Evolutionary conservation across 495 filamentous ascomycete species (phyloP).

Genomic region (Tuber brumale): DNA sequence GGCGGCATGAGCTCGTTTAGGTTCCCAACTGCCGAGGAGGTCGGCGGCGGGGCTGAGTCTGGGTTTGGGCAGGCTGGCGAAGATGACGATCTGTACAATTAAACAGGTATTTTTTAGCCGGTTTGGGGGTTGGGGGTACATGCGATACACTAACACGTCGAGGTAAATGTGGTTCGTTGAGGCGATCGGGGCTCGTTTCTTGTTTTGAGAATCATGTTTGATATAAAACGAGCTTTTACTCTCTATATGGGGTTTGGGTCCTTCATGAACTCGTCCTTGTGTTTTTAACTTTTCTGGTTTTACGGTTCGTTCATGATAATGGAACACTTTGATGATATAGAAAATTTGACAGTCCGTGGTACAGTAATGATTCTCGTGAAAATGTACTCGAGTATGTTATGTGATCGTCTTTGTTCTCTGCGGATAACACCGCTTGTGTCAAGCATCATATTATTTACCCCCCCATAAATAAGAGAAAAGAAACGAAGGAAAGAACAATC

Average conservation of each 20-base stretch:
- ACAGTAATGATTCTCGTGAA: background rate
- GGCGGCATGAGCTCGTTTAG: slow-evolving; percentile 94
- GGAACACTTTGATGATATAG: slow-evolving; percentile 6
- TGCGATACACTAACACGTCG: background rate
- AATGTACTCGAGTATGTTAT: background rate
- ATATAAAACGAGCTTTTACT: slow-evolving; percentile 3
- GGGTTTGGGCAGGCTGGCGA: slow-evolving; percentile 77
- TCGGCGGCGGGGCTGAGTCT: slow-evolving; percentile 50
- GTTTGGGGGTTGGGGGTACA: background rate
- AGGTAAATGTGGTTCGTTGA: background rate
- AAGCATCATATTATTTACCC: background rate
- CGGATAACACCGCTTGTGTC: background rate
- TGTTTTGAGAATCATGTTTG: background rate
- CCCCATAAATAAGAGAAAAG: background rate
- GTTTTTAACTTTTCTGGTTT: slow-evolving; percentile 1
- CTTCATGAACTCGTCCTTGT: background rate
- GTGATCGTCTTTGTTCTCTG: background rate
- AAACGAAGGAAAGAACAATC: background rate
- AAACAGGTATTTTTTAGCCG: slow-evolving; percentile 31
- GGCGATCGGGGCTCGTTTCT: background rate
- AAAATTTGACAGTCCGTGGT: background rate
- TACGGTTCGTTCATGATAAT: background rate
- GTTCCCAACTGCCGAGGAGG: slow-evolving; percentile 72
- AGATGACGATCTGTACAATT: slow-evolving; percentile 74
- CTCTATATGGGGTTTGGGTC: background rate